These are phyloP conservation scores for Alnus glutinosa DNA, from an alignment of 306 rosid genomes.

Conservation along the genomic window DNA sequence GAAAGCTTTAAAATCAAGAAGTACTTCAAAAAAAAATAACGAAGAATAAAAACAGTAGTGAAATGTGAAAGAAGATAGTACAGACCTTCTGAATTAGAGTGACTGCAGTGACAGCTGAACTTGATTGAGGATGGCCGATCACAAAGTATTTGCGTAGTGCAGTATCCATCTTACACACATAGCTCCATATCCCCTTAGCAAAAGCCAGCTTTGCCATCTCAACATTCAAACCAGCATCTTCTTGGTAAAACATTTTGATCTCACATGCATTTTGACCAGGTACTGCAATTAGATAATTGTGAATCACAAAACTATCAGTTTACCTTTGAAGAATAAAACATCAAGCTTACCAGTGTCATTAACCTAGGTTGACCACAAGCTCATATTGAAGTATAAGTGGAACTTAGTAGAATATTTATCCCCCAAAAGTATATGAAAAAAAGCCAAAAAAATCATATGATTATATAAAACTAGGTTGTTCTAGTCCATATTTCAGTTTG, in stretches of 20 bases:
- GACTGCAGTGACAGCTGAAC: slow-evolving; percentile 58
- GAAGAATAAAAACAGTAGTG: neutral
- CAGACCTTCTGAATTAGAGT: slow-evolving; percentile 75
- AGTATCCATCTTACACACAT: slow-evolving; percentile 79
- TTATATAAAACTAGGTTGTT: slow-evolving; percentile 8
- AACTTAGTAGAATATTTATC: slow-evolving; percentile 5
- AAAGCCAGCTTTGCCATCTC: slow-evolving; percentile 87
- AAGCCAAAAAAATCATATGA: neutral
- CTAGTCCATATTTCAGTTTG: slow-evolving; percentile 17
- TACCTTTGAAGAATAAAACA: slow-evolving; percentile 5
- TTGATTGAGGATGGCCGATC: slow-evolving; percentile 36
- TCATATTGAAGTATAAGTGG: slow-evolving; percentile 24
- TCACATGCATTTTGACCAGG: slow-evolving; percentile 85
- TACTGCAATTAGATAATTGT: slow-evolving; percentile 49
- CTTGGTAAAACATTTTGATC: slow-evolving; percentile 88
- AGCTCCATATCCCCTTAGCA: slow-evolving; percentile 88
- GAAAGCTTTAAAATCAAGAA: slow-evolving; percentile 19
- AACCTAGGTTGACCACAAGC: slow-evolving; percentile 12
- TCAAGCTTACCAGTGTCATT: slow-evolving; percentile 9
- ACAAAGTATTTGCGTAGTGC: slow-evolving; percentile 67
- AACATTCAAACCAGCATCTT: slow-evolving; percentile 87
- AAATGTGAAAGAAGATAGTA: slow-evolving; percentile 1
- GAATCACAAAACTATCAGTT: slow-evolving; percentile 26
- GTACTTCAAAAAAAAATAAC: slow-evolving; percentile 16
- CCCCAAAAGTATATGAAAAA: neutral